Conservation (phyloP, 805 yeast species). For the Metschnikowia noctiluminum region DNA sequence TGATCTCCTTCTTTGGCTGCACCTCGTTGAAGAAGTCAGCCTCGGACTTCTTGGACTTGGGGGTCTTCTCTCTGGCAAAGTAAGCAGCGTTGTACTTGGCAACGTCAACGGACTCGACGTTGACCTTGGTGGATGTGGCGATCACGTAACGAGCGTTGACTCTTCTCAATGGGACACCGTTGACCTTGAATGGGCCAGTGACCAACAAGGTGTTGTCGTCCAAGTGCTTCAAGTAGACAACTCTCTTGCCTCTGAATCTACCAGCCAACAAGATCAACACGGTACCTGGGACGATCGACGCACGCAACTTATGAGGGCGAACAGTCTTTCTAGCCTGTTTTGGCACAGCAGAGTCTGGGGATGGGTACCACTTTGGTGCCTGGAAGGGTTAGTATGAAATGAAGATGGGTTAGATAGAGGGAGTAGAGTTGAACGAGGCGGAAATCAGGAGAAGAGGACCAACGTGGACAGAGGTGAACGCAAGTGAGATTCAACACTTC, state of each 20-base stretch:
- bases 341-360: constrained; percentile 85
- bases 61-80: constrained; percentile 92
- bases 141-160: constrained; percentile 98
- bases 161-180: constrained; percentile 99
- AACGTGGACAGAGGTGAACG: too few relatives aligned
- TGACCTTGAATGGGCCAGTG: constrained; percentile 98
- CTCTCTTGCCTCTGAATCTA: constrained; percentile 99
- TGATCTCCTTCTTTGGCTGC: constrained; percentile 77
- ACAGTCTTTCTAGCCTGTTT: constrained; percentile 88
- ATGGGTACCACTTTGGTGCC: constrained; percentile 93
- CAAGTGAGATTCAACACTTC: too few relatives aligned
- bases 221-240: constrained; percentile 92
- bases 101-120: constrained; percentile 75
- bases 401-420: neutral
- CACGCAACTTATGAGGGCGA: constrained; percentile 93
- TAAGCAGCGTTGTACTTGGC: constrained; percentile 90
- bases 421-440: neutral
- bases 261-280: constrained; percentile 97
- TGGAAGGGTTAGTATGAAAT: constrained; percentile 24
- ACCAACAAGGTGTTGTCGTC: constrained; percentile 98
- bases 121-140: constrained; percentile 94
- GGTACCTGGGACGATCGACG: constrained; percentile 96
- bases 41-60: constrained; percentile 82
- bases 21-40: constrained; percentile 85
- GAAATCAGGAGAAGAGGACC: too few relatives aligned